Evolutionary conservation across 2,329 filamentous ascomycete species (phyloP), one percentile per base, ranked within the genome.

Genomic region (Fusarium ramigenum): DNA sequence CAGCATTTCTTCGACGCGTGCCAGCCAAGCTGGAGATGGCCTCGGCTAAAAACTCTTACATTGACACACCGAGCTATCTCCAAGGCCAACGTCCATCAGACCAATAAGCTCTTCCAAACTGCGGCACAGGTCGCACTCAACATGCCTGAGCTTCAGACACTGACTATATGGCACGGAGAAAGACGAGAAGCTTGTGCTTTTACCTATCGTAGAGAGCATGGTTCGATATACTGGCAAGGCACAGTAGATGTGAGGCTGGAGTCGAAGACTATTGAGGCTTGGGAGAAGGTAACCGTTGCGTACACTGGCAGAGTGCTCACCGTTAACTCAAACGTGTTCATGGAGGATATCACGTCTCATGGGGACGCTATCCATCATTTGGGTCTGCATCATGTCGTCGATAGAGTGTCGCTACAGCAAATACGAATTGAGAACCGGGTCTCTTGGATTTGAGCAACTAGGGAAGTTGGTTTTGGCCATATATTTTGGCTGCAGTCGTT

Each of bases 331-430:
- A 10, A 9, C 6, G 4, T 63, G 18, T 23, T 42, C 5, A 21
- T 32, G 8, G 34, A 60, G 15, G 28, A 52, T 1, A 63, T 74
- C 34, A 8, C 19, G 2, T 75, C 70, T 56, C 67, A 74, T 23
- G 67, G 73, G 16, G 70, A 75, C 10, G 73, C 73, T 1, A 62
- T 75, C 34, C 18, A 49, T 16, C 40, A 57, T 49, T 25, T 75
- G 39, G 60, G 49, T 40, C 14, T 75, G 28, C n/a, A 37, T 2
- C 57, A 32, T 25, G 73, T 74, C 1, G 28, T 75, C 9, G 67
- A 75, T 15, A 5, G 28, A 3, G 12, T 68, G 0, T 73, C 66
- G 1, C 19, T 73, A 19, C 23, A 46, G 37, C 73, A 75, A 28
- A 75, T 75, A 50, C 46, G 57, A 0, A 30, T 6, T 40, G 73